Evolutionary conservation across 306 rosid genomes (phyloP), one percentile per base, ranked within the genome.

Genomic region (Astragalus glycyphyllos): DNA sequence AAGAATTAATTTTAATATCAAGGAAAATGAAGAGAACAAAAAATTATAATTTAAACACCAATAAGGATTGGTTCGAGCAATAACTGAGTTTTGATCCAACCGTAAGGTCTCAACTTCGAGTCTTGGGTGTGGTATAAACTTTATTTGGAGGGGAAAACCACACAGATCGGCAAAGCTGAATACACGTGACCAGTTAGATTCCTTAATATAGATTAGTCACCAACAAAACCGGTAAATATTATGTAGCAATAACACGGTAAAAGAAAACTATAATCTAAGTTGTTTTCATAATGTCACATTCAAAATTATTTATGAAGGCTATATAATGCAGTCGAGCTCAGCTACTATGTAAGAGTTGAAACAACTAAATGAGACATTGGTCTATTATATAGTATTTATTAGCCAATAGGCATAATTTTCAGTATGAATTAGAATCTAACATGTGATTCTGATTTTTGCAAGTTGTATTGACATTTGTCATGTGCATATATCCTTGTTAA

Each of bases 321-420:
- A 0, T 16, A 3, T 35, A 58, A 82, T 65, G 74, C 48, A 47
- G 74, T 79, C 73, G 72, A 76, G 74, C 76, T 81, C 84, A 72
- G 65, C 57, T 26, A 26, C 4, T 35, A 20, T 40, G 64, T 46
- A 41, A 11, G 40, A 74, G 35, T 46, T 65, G 57, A 75, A 75
- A 49, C 17, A 7, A 16, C 58, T 34, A 14, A 42, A 5, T 11
- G 46, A 35, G 15, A 14, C 50, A 63, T 45, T 26, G 76, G 9
- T 66, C 23, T n/a, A 71, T 61, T 60, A 40, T 14, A 41, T 26
- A 26, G 31, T 26, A 26, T 48, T 54, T 26, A 57, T 45, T 41
- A 35, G 38, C 15, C 16, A 40, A 8, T 41, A 40, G 23, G 35
- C 51, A 68, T 51, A 47, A 58, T 41, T 45, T 20, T 65, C 34